Base-by-base conservation (phyloP, 1,139 yeast species). In the Chernovozyma sophiae-reginae region DNA sequence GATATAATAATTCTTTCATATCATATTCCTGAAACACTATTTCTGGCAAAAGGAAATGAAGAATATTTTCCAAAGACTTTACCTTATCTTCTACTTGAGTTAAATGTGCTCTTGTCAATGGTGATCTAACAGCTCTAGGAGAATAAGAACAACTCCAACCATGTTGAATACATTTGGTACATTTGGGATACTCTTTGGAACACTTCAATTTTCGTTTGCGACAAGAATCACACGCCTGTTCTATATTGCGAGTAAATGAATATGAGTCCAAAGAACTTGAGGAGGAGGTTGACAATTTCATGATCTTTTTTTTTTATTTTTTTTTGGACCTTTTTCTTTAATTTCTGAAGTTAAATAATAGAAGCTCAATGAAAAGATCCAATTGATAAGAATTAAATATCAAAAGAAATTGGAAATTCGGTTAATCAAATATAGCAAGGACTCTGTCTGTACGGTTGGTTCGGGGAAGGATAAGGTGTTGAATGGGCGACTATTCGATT, bases 81-180 rank as follows among this genome's bases (percentile, higher is more conserved):
- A 81, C 81, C 43, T 81, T 65, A 41, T 69, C 74, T 56, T 86
- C 96, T 30, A 86, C 89, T 38, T 75, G 75, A 10, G 95, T 86
- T 45, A 86, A 65, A 61, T 83, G 84, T 15, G 84, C 87, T 48
- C 96, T 67, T 0, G 96, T 86, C 43, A 86, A 64, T 0, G 96
- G 96, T 6, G 90, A 79, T 41, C 96, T 65, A 24, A 83, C 81
- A 2, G 83, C 74, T 43, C 85, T 68, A 12, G 96, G 96, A 20
- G 86, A 78, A 56, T 86, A 86, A 4, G 76, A 63, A 58, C 96
- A 86, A 33, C 74, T 72, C 84, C 95, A 81, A 30, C 72, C 68
- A 53, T 85, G 87, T 39, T 75, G 79, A 14, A 71, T 60, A 60
- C 96, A 86, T 54, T 86, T 86, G 33, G 81, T 67, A 54, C 96